phyloP scores from a whole-genome alignment of 2,329 filamentous ascomycete species.

The Colletotrichum sp. region DNA sequence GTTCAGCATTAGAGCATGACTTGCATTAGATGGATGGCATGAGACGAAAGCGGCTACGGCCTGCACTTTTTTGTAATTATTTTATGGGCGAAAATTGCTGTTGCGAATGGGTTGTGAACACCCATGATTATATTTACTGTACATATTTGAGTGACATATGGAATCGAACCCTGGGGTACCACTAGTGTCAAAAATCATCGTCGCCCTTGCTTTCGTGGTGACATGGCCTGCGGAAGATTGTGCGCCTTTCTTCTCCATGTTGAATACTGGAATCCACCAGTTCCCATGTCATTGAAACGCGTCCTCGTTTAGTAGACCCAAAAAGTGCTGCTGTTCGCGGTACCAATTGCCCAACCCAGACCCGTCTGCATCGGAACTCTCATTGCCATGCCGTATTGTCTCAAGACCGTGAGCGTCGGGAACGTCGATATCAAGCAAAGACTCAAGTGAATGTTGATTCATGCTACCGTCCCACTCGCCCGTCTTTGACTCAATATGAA shows the following conservation, averaged over 20 bases:
- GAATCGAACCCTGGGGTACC: not conserved
- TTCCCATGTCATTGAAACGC: not conserved
- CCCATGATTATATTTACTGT: not conserved
- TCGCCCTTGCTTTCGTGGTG: not conserved
- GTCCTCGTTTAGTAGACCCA: slow-evolving; percentile 14
- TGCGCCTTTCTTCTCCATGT: not conserved
- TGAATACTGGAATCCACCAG: not conserved
- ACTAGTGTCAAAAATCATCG: not conserved
- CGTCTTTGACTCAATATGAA: slow-evolving; percentile 26
- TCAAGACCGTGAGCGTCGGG: not conserved
- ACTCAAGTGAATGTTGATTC: not conserved
- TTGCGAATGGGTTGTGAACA: not conserved
- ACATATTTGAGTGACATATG: not conserved
- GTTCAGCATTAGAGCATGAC: not conserved
- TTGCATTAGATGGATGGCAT: not conserved
- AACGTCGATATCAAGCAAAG: not conserved
- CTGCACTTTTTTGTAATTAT: not conserved
- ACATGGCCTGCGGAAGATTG: not conserved
- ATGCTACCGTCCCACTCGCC: not conserved
- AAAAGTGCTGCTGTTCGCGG: slow-evolving; percentile 28
- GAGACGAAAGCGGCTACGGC: not conserved
- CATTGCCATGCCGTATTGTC: not conserved
- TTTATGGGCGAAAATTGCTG: not conserved
- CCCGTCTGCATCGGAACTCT: not conserved
- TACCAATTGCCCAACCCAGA: slow-evolving; percentile 27